Evolutionary conservation across 2,329 filamentous ascomycete genomes (phyloP).

Genomic region (Camillea tinctor): DNA sequence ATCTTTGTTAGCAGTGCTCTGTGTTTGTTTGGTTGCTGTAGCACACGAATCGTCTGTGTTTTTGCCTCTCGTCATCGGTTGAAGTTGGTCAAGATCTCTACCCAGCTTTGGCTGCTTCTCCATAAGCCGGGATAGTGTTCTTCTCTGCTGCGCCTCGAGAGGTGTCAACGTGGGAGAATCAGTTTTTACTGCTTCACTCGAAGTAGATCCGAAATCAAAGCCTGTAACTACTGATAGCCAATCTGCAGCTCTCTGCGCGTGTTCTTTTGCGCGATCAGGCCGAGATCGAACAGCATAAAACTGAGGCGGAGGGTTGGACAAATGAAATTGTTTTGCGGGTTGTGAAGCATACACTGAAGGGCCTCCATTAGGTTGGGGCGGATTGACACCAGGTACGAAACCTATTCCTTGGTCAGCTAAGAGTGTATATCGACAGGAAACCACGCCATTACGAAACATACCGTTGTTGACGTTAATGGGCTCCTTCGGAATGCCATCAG

Average conservation of each 20-base stretch:
- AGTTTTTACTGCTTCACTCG: conserved; percentile 27
- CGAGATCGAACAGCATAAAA: conserved; percentile 8
- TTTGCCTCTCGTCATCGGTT: conserved; percentile 1
- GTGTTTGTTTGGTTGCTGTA: conserved; percentile 7
- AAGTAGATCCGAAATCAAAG: conserved; percentile 15
- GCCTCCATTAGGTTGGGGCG: conserved; percentile 30
- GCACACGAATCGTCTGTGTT: not conserved
- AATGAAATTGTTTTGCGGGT: conserved; percentile 12
- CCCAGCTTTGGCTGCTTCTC: conserved; percentile 23
- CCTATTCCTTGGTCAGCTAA: conserved; percentile 3
- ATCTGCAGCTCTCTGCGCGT: not conserved
- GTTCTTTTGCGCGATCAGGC: conserved; percentile 4
- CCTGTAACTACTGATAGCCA: conserved; percentile 1
- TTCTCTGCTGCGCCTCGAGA: conserved; percentile 42
- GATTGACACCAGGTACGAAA: conserved; percentile 15
- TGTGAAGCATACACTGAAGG: conserved; percentile 49
- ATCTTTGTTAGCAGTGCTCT: conserved; percentile 34
- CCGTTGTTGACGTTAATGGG: conserved; percentile 14
- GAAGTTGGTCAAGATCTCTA: conserved; percentile 1
- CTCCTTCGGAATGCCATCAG: conserved; percentile 10
- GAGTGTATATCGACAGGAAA: not conserved
- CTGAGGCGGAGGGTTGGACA: conserved; percentile 2
- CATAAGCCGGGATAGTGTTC: conserved; percentile 39
- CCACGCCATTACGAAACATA: conserved; percentile 12
- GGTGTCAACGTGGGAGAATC: conserved; percentile 20